These are phyloP conservation scores for Tylopilus orsonianus DNA, from an alignment of 1,284 basidiomycete species.

Conservation along the genomic window DNA sequence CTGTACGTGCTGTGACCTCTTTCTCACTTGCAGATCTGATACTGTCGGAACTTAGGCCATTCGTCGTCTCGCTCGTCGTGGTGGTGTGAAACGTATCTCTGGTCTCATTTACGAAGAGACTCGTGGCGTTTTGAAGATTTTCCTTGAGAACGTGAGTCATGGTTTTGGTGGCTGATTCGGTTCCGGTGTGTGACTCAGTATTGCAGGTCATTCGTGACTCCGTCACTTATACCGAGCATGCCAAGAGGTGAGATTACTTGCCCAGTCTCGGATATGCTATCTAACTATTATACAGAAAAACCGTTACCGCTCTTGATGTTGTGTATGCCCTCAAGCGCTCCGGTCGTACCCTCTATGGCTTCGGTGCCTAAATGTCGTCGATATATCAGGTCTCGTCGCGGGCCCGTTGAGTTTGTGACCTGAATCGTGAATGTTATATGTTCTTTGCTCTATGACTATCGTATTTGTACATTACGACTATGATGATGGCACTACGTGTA, in stretches of 20 bases:
- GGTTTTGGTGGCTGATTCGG: too few species aligned
- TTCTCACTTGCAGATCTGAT: not conserved
- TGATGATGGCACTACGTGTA: constrained; percentile 6
- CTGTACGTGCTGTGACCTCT: constrained; percentile 28
- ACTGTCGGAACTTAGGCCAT: constrained; percentile 51
- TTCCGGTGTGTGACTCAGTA: too few species aligned
- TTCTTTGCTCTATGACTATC: constrained; percentile 12
- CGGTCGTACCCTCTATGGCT: constrained; percentile 77
- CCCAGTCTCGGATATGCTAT: not conserved
- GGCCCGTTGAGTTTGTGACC: too few species aligned
- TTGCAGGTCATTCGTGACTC: constrained; percentile 56
- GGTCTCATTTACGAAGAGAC: constrained; percentile 83
- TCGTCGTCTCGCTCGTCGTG: constrained; percentile 83
- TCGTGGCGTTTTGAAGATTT: constrained; percentile 83
- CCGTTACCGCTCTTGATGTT: constrained; percentile 76
- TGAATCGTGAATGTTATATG: not conserved
- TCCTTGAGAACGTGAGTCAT: constrained; percentile 67
- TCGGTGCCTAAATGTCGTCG: constrained; percentile 55
- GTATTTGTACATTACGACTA: constrained; percentile 18
- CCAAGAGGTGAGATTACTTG: constrained; percentile 55
- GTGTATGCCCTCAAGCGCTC: constrained; percentile 83
- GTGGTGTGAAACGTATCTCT: constrained; percentile 83
- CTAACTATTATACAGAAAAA: constrained; percentile 55
- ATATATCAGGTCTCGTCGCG: too few species aligned
- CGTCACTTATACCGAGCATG: constrained; percentile 90